phyloP scores from a whole-genome alignment of 2,329 filamentous ascomycete species.

The Fusarium redolens region DNA sequence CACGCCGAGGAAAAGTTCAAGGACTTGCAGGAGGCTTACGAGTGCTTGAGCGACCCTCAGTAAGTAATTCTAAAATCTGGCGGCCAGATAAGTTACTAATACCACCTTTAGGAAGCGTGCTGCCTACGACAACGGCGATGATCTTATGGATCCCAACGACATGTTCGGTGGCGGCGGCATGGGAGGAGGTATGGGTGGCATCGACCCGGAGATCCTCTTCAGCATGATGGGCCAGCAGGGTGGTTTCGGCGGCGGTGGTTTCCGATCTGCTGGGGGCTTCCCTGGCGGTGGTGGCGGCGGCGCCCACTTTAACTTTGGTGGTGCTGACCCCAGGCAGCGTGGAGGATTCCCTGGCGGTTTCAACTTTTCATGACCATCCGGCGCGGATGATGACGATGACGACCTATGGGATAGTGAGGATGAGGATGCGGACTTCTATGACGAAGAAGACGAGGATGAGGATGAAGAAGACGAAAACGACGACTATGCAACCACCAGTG shows the following conservation, averaged over 20 bases:
- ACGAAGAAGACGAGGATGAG: slow-evolving; percentile 38
- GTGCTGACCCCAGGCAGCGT: slow-evolving; percentile 50
- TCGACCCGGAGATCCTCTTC: slow-evolving; percentile 82
- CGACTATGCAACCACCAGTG: slow-evolving; percentile 34
- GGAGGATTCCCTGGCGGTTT: slow-evolving; percentile 53
- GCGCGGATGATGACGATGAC: slow-evolving; percentile 49
- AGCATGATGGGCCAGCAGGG: slow-evolving; percentile 82
- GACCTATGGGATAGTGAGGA: slow-evolving; percentile 49
- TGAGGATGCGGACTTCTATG: slow-evolving; percentile 43
- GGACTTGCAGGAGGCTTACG: slow-evolving; percentile 97
- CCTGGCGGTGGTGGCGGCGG: slow-evolving; percentile 61
- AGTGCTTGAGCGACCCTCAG: slow-evolving; percentile 93
- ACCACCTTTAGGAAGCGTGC: slow-evolving; percentile 76
- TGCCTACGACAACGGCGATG: slow-evolving; percentile 91
- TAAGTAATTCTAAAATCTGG: slow-evolving; percentile 61
- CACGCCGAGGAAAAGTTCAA: slow-evolving; percentile 93
- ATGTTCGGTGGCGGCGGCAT: slow-evolving; percentile 81
- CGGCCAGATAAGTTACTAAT: slow-evolving; percentile 49
- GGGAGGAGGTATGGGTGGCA: slow-evolving; percentile 72
- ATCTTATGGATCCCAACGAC: slow-evolving; percentile 87
- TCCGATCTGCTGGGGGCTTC: slow-evolving; percentile 64
- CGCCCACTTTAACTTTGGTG: slow-evolving; percentile 68
- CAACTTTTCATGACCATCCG: slow-evolving; percentile 64
- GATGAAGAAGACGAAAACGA: slow-evolving; percentile 43
- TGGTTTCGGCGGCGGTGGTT: slow-evolving; percentile 66